A percentile compares a stretch with the other conserved stretches of the same genome.
phyloP scores from a whole-genome alignment of 305 asterid genomes.

The Fraxinus sp. region DNA sequence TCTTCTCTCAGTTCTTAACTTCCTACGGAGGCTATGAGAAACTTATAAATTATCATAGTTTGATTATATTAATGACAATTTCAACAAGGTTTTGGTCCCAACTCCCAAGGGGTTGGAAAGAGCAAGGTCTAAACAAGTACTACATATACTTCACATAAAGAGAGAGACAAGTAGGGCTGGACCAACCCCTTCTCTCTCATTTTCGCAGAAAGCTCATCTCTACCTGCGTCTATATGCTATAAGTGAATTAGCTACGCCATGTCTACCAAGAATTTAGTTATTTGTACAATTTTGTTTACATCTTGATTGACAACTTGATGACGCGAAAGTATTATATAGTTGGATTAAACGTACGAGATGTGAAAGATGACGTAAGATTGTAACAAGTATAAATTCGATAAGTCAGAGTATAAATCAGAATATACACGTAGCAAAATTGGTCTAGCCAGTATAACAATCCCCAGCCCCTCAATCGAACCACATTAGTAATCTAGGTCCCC shows the following conservation, averaged over 20 bases:
- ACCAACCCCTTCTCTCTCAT: neutral
- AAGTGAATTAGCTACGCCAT: too few species aligned
- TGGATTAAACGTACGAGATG: too few species aligned
- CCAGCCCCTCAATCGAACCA: neutral
- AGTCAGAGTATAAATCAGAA: too few species aligned
- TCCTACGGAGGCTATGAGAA: neutral
- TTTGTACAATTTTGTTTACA: too few species aligned
- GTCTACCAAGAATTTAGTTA: too few species aligned
- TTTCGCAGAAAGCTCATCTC: neutral
- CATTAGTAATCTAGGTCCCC: neutral
- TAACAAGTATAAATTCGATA: too few species aligned
- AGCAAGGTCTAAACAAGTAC: constrained; percentile 3
- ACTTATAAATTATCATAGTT: constrained; percentile 2
- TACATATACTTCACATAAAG: neutral
- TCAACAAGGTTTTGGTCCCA: constrained; percentile 14
- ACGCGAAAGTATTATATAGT: too few species aligned
- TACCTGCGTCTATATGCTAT: too few species aligned
- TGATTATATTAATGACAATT: constrained; percentile 25
- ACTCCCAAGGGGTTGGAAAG: neutral
- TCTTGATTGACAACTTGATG: too few species aligned
- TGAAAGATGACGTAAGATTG: too few species aligned
- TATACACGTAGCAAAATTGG: too few species aligned
- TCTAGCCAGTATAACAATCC: neutral
- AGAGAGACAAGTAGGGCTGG: neutral
- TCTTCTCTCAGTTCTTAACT: constrained; percentile 3